phyloP scores from a whole-genome alignment of 768 basidiomycete genomes.

The Mycena galopus region DNA sequence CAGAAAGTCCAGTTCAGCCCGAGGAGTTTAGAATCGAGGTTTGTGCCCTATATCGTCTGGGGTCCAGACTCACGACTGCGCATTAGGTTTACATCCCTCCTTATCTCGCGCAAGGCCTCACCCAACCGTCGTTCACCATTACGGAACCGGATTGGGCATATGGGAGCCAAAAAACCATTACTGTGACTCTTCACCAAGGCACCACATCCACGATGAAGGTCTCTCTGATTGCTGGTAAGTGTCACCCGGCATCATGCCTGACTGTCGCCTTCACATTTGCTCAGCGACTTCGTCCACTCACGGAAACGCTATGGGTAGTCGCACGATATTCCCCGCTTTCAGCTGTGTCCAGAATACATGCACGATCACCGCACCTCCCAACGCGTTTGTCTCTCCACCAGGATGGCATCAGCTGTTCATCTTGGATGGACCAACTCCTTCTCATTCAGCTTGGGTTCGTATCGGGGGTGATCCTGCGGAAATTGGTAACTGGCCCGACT shows the following conservation, averaged over 20 bases:
- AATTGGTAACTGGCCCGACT: conserved; percentile 81
- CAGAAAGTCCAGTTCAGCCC: conserved; percentile 70
- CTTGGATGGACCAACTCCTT: conserved; percentile 84
- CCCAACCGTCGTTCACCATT: conserved; percentile 73
- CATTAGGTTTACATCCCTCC: conserved; percentile 81
- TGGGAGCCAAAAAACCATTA: conserved; percentile 66
- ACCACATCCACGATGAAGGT: conserved; percentile 60
- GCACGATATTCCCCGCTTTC: conserved; percentile 81
- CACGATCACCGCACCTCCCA: conserved; percentile 83
- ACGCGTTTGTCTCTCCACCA: conserved; percentile 75
- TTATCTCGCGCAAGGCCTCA: conserved; percentile 76
- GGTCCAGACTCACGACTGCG: no score
- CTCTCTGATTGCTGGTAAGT: conserved; percentile 78
- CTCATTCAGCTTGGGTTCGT: conserved; percentile 79
- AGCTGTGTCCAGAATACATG: conserved; percentile 77
- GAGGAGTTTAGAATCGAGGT: conserved; percentile 80
- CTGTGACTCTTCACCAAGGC: conserved; percentile 58
- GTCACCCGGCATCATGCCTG: not conserved
- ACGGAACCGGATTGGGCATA: conserved; percentile 73
- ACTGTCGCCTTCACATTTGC: conserved; percentile 13
- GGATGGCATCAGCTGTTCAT: conserved; percentile 85
- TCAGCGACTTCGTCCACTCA: conserved; percentile 81
- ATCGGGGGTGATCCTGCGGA: conserved; percentile 82
- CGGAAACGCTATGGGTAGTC: conserved; percentile 81
- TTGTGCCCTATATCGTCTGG: no score